Evolutionary conservation across 352 stramenopile species (phyloP).

Genomic region (Globisporangium cederbergense): DNA sequence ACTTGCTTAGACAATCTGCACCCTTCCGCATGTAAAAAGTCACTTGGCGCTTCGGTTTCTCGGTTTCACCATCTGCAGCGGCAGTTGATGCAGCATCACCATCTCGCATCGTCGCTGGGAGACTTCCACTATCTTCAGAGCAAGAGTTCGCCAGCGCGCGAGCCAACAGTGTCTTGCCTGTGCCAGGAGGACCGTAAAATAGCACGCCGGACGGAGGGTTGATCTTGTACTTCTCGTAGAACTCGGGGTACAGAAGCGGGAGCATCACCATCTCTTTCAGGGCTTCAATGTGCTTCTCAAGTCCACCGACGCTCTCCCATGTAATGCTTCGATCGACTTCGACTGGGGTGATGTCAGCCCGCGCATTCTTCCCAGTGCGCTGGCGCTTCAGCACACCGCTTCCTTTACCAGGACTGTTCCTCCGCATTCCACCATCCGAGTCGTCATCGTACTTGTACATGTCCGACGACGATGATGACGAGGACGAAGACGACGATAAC

Average conservation of each 20-base stretch:
- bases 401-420: conserved; percentile 31
- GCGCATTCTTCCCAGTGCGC: conserved; percentile 37
- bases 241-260: conserved; percentile 90
- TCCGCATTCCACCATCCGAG: conserved; percentile 65
- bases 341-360: conserved; percentile 79
- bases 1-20: conserved; percentile 90
- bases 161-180: conserved; percentile 90
- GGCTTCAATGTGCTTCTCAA: conserved; percentile 82
- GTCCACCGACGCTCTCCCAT: conserved; percentile 83
- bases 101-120: conserved; percentile 5
- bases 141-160: conserved; percentile 88
- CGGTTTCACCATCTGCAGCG: conserved; percentile 5
- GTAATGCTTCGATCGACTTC: conserved; percentile 81
- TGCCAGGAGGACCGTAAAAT: conserved; percentile 90
- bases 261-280: conserved; percentile 95
- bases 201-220: conserved; percentile 81
- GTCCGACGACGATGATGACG: conserved; percentile 48
- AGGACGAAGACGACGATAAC: conserved; percentile 30
- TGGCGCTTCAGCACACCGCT: conserved; percentile 20
- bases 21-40: conserved; percentile 95
- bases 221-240: conserved; percentile 89
- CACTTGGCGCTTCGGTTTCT: conserved; percentile 52
- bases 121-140: conserved; percentile 31
- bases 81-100: conserved; percentile 14
- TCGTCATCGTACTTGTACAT: conserved; percentile 64